phyloP scores from a whole-genome alignment of 495 filamentous ascomycete species.

The Wilcoxina mikolae region DNA sequence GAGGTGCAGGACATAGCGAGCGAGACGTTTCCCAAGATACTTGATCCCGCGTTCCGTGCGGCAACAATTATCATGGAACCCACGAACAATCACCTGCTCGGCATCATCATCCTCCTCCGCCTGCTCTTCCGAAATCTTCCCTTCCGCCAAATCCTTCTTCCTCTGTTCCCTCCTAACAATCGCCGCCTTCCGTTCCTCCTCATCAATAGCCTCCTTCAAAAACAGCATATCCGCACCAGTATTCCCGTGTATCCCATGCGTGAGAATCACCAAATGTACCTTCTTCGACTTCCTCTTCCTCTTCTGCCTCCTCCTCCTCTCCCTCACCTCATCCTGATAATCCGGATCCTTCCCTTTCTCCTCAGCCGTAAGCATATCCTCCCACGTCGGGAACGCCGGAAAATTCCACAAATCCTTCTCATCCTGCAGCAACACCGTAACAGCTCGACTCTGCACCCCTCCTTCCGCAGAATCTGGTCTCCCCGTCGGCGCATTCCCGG shows the following conservation, averaged over 20 bases:
- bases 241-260: conserved; percentile 92
- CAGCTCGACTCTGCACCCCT: conserved; percentile 34
- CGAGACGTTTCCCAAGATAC: conserved; percentile 85
- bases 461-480: not conserved
- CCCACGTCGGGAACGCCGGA: conserved; percentile 56
- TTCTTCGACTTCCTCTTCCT: conserved; percentile 38
- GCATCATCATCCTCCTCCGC: conserved; percentile 45
- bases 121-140: conserved; percentile 21
- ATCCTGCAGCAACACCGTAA: conserved; percentile 67
- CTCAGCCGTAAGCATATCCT: conserved; percentile 11
- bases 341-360: conserved; percentile 25
- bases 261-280: conserved; percentile 80
- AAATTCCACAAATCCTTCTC: conserved; percentile 81
- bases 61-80: conserved; percentile 76
- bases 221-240: conserved; percentile 95
- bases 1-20: conserved; percentile 75
- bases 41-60: conserved; percentile 91
- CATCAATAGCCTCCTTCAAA: conserved; percentile 91
- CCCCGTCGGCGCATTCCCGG: conserved; percentile 5
- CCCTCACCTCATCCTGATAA: conserved; percentile 23
- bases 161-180: conserved; percentile 43
- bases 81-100: conserved; percentile 85
- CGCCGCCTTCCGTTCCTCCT: conserved; percentile 53
- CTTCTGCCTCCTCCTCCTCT: conserved; percentile 31
- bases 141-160: conserved; percentile 32